These are phyloP conservation scores for Gaeumannomyces tritici DNA, from an alignment of 2,329 filamentous ascomycete species.

Conservation along the genomic window DNA sequence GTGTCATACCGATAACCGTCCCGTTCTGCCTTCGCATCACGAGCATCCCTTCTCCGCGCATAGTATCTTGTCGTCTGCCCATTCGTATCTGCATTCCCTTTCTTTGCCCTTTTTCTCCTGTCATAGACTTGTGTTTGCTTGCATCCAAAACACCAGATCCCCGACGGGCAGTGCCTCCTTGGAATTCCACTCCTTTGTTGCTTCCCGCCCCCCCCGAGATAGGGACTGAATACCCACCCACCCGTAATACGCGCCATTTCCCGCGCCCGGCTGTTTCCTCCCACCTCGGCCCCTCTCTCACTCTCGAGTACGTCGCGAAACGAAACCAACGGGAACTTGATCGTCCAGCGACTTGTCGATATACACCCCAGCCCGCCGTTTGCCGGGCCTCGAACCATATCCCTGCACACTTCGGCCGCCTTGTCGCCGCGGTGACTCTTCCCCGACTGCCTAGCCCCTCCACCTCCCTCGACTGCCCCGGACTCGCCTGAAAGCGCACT, in stretches of 20 bases:
- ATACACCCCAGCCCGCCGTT: background rate
- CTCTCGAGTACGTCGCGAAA: background rate
- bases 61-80: background rate
- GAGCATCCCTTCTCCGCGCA: background rate
- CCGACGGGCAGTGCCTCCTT: conserved; percentile 6
- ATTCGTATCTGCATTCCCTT: conserved; percentile 4
- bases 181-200: conserved; percentile 13
- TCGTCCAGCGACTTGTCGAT: background rate
- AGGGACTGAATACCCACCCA: background rate
- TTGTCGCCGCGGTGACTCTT: background rate
- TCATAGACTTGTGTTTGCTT: conserved; percentile 5
- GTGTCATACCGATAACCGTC: background rate
- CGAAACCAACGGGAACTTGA: background rate
- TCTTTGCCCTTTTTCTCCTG: conserved; percentile 4
- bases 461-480: background rate
- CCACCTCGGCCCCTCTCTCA: background rate
- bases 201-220: conserved; percentile 5
- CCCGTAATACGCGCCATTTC: background rate
- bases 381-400: background rate
- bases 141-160: conserved; percentile 3
- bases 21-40: background rate
- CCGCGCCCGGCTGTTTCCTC: background rate
- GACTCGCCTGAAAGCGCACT: background rate
- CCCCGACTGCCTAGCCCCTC: background rate
- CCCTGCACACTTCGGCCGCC: background rate